Evolutionary conservation across 176 grass and related monocot genomes (phyloP).

Genomic region (Cenchrus purpureus): DNA sequence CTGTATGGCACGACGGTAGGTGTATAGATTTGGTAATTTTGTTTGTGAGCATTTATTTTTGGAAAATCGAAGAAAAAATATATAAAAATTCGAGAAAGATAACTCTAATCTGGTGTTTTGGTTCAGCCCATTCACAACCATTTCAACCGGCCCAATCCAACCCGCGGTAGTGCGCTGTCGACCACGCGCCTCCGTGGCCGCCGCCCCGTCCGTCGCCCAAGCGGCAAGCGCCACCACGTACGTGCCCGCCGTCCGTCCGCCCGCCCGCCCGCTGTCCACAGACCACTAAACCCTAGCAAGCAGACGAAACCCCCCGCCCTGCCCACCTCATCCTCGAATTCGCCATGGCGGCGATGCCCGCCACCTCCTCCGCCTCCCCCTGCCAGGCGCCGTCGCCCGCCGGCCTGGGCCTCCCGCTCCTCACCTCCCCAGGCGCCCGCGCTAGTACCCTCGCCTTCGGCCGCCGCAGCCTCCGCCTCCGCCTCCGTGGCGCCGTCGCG

Average conservation of each 20-base stretch:
- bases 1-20: too few species aligned
- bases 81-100: too few species aligned
- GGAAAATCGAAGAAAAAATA: too few species aligned
- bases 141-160: background rate
- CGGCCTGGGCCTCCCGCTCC: slow-evolving; percentile 15
- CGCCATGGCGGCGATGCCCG: slow-evolving; percentile 37
- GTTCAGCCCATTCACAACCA: background rate
- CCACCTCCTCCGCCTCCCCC: slow-evolving; percentile 18
- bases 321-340: background rate
- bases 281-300: slow-evolving; percentile 19
- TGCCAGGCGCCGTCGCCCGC: slow-evolving; percentile 27
- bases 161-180: background rate
- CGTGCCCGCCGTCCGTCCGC: too few species aligned
- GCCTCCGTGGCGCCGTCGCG: background rate
- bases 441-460: background rate
- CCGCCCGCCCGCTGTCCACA: background rate
- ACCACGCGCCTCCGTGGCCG: background rate
- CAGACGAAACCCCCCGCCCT: background rate
- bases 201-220: background rate
- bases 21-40: too few species aligned
- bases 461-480: slow-evolving; percentile 12
- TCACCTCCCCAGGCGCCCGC: slow-evolving; percentile 8
- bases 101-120: too few species aligned
- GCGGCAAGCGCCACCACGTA: background rate
- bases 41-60: too few species aligned